Evolutionary conservation across 805 yeast species (phyloP).

Genomic region (Saturnispora diversa): DNA sequence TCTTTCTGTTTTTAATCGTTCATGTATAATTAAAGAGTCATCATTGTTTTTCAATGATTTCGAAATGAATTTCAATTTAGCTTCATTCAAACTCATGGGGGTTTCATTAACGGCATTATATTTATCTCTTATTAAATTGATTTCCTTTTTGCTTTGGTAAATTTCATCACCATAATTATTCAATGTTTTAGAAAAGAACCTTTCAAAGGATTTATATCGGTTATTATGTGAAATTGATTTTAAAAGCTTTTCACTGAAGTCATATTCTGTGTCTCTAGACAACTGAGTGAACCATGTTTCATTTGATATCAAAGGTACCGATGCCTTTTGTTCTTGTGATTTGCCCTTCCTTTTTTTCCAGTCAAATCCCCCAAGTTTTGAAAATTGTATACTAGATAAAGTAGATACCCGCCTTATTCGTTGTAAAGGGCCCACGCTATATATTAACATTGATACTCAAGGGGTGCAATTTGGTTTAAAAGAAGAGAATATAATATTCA

Average conservation of each 20-base stretch:
- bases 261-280: not conserved
- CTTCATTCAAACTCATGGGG: not conserved
- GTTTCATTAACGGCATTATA: not conserved
- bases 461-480: too few species aligned
- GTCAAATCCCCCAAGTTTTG: not conserved
- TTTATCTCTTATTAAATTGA: not conserved
- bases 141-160: not conserved
- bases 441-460: too few species aligned
- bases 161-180: not conserved
- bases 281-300: not conserved
- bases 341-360: not conserved
- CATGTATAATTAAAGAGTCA: conserved; percentile 10
- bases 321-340: too few species aligned
- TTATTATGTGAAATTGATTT: not conserved
- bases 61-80: conserved; percentile 1
- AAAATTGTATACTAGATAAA: not conserved
- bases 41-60: not conserved
- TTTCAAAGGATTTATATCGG: conserved; percentile 1
- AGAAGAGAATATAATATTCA: too few species aligned
- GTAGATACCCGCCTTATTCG: conserved; percentile 1
- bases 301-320: not conserved
- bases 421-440: not conserved
- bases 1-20: conserved; percentile 12
- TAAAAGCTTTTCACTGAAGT: not conserved
- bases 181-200: conserved; percentile 3